Conservation (phyloP, 2,329 filamentous ascomycete species). For the Aspergillus luchuensis region DNA sequence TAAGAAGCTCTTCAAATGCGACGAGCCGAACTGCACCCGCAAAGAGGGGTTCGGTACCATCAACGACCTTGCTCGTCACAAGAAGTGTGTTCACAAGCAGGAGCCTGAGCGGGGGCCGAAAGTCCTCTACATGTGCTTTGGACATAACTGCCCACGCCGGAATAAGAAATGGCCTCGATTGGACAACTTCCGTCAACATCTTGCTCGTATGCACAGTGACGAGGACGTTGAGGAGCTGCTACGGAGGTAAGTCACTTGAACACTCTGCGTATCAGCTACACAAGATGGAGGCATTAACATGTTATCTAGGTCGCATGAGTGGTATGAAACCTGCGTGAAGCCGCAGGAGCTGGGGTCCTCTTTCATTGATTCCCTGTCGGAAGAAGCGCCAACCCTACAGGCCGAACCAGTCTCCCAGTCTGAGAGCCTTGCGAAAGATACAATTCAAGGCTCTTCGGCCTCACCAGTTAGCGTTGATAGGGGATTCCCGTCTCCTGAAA, state of each 20-base stretch:
- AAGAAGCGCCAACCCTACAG: constrained; percentile 19
- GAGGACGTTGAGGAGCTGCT: constrained; percentile 50
- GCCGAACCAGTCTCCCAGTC: constrained; percentile 19
- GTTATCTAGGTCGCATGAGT: constrained; percentile 33
- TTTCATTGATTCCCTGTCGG: constrained; percentile 20
- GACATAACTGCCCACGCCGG: constrained; percentile 58
- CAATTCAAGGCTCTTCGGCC: constrained; percentile 6
- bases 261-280: background rate
- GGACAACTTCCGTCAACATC: constrained; percentile 85
- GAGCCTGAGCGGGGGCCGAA: constrained; percentile 48
- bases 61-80: constrained; percentile 82
- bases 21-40: constrained; percentile 58
- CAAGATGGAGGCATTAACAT: background rate
- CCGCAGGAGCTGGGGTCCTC: constrained; percentile 21
- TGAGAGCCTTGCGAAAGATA: background rate
- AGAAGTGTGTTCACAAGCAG: constrained; percentile 67
- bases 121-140: constrained; percentile 62
- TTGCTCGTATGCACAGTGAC: constrained; percentile 66
- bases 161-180: constrained; percentile 75
- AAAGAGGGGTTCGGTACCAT: constrained; percentile 71
- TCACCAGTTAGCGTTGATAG: constrained; percentile 7
- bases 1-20: constrained; percentile 66
- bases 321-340: constrained; percentile 36
- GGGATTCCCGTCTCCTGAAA: constrained; percentile 8
- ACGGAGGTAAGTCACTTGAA: constrained; percentile 44